These are phyloP conservation scores for Salix exigua DNA, from an alignment of 345 rosid genomes.

Conservation along the genomic window DNA sequence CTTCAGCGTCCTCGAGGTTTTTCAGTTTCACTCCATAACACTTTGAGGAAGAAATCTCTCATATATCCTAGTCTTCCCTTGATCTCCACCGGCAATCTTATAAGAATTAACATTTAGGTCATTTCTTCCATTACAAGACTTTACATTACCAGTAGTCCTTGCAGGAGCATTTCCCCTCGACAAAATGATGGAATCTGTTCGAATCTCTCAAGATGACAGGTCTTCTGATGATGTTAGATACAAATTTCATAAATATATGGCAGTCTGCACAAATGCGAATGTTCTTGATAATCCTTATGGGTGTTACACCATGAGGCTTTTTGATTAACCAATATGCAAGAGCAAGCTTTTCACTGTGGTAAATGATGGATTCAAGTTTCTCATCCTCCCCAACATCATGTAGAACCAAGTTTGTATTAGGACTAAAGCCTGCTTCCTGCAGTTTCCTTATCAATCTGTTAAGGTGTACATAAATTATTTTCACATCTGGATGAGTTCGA, in stretches of 20 bases:
- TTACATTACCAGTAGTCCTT: conserved; percentile 46
- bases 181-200: conserved; percentile 61
- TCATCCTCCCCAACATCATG: conserved; percentile 52
- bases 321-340: conserved; percentile 51
- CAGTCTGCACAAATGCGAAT: conserved; percentile 62
- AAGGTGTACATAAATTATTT: conserved; percentile 40
- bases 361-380: conserved; percentile 46
- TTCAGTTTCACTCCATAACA: too few relatives aligned
- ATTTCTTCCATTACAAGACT: neutral
- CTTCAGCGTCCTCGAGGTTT: too few relatives aligned
- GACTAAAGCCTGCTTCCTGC: conserved; percentile 43
- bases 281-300: conserved; percentile 58
- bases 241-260: conserved; percentile 55
- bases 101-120: too few relatives aligned
- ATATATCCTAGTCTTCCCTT: too few relatives aligned
- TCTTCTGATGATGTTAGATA: conserved; percentile 36
- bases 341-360: conserved; percentile 65
- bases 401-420: conserved; percentile 42
- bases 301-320: conserved; percentile 31
- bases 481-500: conserved; percentile 46
- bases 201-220: conserved; percentile 49
- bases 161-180: conserved; percentile 56
- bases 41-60: too few relatives aligned
- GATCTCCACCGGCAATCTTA: too few relatives aligned
- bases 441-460: conserved; percentile 34